Base-by-base conservation (phyloP, 129 eudicot species). In the Arctium lappa region DNA sequence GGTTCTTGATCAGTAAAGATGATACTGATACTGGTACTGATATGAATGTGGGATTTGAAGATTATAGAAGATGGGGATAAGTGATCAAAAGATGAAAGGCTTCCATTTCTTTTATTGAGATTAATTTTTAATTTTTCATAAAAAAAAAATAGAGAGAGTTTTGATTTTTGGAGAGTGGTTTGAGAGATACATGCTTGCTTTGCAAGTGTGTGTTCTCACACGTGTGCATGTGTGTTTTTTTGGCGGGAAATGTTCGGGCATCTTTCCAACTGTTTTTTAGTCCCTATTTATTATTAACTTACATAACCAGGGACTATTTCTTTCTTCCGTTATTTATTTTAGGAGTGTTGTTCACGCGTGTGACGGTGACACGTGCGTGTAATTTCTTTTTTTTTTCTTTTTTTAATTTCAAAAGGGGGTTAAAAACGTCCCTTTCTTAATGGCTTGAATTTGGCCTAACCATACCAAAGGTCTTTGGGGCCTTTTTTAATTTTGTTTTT, bases 381-480 rank as follows among this genome's bases (percentile, higher is more conserved):
- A 30, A 40, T 36, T 84, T 66, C 18, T 18, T 15, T 39, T 39
- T 34, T 29, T 38, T 69, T 53, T 42, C 77, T 15, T 74, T 36
- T 77, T 40, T 8, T 0, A 4, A 29, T 36, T 68, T 32, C 42
- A 18, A 30, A 33, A 36, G 32, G 75, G 74, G 74, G 85, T 9
- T 66, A 80, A 77, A 56, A 44, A 86, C 10, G 74, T 72, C 81
- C 76, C 82, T 87, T 85, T 78, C 79, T 81, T 78, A 53, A 79
- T 81, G 92, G 95, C 85, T 86, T 74, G 75, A 87, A 73, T 85
- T 85, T 87, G 89, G 91, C 87, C 93, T 82, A 89, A 85, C 86
- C 71, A 88, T 36, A 83, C 72, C 40, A 71, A 89, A 86, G 91
- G 94, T 86, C 88, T 82, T 86, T 88, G 90, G 98, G 97, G 97